Evolutionary conservation across 306 rosid genomes (phyloP).

Genomic region (Rosa lucieae): DNA sequence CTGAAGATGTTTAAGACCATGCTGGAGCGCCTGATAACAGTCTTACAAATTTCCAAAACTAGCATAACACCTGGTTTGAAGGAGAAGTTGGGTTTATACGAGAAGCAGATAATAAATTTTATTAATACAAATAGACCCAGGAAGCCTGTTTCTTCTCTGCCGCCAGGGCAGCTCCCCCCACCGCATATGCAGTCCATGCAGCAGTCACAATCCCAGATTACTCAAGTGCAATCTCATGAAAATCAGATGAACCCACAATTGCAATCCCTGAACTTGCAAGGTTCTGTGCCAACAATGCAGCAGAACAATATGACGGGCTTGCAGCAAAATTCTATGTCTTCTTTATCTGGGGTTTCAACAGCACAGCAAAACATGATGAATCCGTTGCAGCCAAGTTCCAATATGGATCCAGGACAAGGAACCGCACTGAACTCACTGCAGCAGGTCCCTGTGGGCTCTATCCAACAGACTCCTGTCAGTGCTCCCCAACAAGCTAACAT

Average conservation of each 20-base stretch:
- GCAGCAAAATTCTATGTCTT: constrained; percentile 62
- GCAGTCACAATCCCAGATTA: constrained; percentile 66
- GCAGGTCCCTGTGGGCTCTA: constrained; percentile 56
- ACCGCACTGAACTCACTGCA: constrained; percentile 57
- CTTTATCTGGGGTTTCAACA: constrained; percentile 50
- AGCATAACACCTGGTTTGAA: constrained; percentile 32
- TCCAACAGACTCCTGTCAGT: constrained; percentile 62
- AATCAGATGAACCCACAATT: constrained; percentile 68
- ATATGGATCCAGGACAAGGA: constrained; percentile 65
- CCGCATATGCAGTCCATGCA: constrained; percentile 66
- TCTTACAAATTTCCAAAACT: constrained; percentile 46
- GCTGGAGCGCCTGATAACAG: constrained; percentile 35
- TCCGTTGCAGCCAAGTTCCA: constrained; percentile 58
- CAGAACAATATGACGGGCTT: constrained; percentile 55
- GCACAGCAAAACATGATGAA: constrained; percentile 58
- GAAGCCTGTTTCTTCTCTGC: constrained; percentile 45
- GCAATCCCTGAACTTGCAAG: constrained; percentile 57
- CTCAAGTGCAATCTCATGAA: constrained; percentile 64
- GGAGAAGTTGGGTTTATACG: constrained; percentile 54
- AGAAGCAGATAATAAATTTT: constrained; percentile 55
- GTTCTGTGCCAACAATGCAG: constrained; percentile 47
- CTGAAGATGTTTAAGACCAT: too few species aligned
- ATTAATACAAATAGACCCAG: constrained; percentile 46
- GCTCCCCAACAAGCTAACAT: constrained; percentile 62
- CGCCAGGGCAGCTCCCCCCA: constrained; percentile 66